phyloP scores from a whole-genome alignment of 2,329 filamentous ascomycete genomes.

The Fusarium scirpi region DNA sequence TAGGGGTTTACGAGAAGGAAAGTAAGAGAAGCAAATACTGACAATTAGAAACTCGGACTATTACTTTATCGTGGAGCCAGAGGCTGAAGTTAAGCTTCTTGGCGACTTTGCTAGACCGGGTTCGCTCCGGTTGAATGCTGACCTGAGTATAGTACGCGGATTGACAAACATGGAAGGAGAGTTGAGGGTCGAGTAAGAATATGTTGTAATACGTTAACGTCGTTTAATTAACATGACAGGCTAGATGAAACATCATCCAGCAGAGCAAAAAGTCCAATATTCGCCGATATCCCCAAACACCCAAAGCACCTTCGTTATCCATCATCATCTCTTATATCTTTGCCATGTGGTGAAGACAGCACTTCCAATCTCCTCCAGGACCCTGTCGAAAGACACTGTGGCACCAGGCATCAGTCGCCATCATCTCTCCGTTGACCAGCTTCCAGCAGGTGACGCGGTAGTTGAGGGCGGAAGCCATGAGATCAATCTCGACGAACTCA shows the following conservation, averaged over 20 bases:
- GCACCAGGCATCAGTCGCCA: conserved; percentile 51
- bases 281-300: conserved; percentile 34
- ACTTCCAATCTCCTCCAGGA: conserved; percentile 52
- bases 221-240: conserved; percentile 23
- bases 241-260: conserved; percentile 14
- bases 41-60: conserved; percentile 22
- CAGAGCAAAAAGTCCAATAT: conserved; percentile 27
- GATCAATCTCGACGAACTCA: conserved; percentile 54
- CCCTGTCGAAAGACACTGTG: conserved; percentile 52
- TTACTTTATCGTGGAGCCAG: conserved; percentile 18
- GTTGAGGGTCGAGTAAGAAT: no score
- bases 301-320: conserved; percentile 13
- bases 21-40: no score
- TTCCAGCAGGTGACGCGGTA: conserved; percentile 52
- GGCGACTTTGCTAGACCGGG: no score
- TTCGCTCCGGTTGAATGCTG: no score
- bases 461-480: conserved; percentile 51
- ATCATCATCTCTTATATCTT: conserved; percentile 28
- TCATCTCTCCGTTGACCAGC: conserved; percentile 47
- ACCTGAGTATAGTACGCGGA: no score
- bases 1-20: no score
- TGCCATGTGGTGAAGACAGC: conserved; percentile 52
- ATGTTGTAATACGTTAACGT: conserved; percentile 12
- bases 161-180: no score
- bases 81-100: no score